These are phyloP conservation scores for Daldinia decipiens DNA, from an alignment of 495 filamentous ascomycete genomes.

Conservation along the genomic window DNA sequence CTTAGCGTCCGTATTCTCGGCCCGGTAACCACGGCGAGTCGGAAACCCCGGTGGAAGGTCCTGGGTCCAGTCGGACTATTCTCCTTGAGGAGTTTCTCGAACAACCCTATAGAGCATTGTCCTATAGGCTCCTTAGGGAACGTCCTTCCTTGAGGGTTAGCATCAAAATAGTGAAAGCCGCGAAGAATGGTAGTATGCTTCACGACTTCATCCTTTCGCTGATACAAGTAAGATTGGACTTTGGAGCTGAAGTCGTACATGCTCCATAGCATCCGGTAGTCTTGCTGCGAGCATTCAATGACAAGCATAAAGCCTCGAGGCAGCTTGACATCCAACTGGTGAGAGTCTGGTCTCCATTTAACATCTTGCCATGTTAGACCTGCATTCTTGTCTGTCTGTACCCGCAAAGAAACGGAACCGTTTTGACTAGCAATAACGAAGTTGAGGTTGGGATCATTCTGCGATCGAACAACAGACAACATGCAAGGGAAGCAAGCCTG, in stretches of 20 bases:
- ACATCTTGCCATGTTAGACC: constrained; percentile 83
- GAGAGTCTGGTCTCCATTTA: constrained; percentile 73
- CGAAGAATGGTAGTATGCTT: constrained; percentile 72
- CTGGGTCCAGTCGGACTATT: constrained; percentile 74
- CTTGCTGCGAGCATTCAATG: constrained; percentile 73
- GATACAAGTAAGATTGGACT: constrained; percentile 73
- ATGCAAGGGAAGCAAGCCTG: constrained; percentile 74
- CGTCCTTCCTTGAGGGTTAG: constrained; percentile 66
- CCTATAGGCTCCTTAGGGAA: constrained; percentile 79
- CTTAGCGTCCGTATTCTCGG: constrained; percentile 79
- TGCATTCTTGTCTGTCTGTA: constrained; percentile 72
- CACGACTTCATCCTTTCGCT: constrained; percentile 69
- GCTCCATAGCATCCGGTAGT: constrained; percentile 79
- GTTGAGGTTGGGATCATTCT: constrained; percentile 70
- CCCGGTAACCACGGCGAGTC: constrained; percentile 77
- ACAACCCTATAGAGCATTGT: constrained; percentile 74
- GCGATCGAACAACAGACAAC: constrained; percentile 76
- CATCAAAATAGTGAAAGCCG: constrained; percentile 79
- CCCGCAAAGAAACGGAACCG: constrained; percentile 75
- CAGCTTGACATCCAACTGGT: constrained; percentile 70
- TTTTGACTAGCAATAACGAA: constrained; percentile 80
- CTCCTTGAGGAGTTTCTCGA: constrained; percentile 71
- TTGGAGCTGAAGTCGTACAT: constrained; percentile 83
- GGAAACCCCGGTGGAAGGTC: constrained; percentile 76
- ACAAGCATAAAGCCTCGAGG: constrained; percentile 74